Conservation (phyloP, 208 protist genomes). For the Phytomonas francai region DNA sequence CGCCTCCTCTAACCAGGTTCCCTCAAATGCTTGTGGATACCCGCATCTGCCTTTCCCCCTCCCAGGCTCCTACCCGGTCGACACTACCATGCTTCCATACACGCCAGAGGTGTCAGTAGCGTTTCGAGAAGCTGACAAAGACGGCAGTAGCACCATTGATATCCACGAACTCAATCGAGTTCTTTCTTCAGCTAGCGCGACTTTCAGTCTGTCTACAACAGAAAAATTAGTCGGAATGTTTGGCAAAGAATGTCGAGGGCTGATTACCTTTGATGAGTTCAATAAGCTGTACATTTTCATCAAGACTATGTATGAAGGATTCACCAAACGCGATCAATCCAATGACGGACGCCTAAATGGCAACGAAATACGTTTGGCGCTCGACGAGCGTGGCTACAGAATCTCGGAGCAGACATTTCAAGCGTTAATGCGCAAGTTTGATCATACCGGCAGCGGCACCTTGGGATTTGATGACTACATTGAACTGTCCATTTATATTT, state of each 20-base stretch:
- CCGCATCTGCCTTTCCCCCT: neutral
- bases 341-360: slow-evolving; percentile 56
- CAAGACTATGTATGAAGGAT: slow-evolving; percentile 58
- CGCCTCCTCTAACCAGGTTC: neutral
- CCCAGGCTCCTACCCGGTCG: neutral
- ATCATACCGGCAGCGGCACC: slow-evolving; percentile 54
- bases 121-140: slow-evolving; percentile 74
- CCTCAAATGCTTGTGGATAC: neutral
- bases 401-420: slow-evolving; percentile 72
- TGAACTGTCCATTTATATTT: slow-evolving; percentile 82
- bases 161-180: slow-evolving; percentile 69
- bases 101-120: slow-evolving; percentile 41
- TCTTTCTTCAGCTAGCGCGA: slow-evolving; percentile 40
- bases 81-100: neutral
- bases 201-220: slow-evolving; percentile 68
- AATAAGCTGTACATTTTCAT: slow-evolving; percentile 70
- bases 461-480: slow-evolving; percentile 87
- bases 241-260: slow-evolving; percentile 55
- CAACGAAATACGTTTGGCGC: slow-evolving; percentile 57
- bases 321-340: slow-evolving; percentile 45
- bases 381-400: slow-evolving; percentile 38
- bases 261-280: slow-evolving; percentile 72
- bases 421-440: slow-evolving; percentile 79
- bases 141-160: slow-evolving; percentile 60
- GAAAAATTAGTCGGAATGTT: slow-evolving; percentile 80